These are phyloP conservation scores for Claviceps sp. DNA, from an alignment of 2,329 filamentous ascomycete genomes.

Conservation along the genomic window DNA sequence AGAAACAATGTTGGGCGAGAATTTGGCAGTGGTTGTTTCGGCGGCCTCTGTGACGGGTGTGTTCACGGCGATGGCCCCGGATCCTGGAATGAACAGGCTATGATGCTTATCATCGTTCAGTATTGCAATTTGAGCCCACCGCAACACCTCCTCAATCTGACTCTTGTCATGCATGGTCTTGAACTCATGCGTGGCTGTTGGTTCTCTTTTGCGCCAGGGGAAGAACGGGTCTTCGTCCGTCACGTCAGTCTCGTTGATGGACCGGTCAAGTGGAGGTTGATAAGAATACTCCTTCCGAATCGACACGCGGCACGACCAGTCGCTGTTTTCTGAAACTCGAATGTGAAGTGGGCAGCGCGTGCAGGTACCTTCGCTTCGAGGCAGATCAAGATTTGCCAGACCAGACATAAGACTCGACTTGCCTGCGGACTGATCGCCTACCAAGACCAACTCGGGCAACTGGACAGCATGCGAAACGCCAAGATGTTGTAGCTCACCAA, in stretches of 20 bases:
- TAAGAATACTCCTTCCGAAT: conserved; percentile 54
- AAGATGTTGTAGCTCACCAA: conserved; percentile 55
- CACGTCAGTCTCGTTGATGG: conserved; percentile 31
- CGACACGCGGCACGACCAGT: conserved; percentile 57
- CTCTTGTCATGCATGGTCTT: conserved; percentile 45
- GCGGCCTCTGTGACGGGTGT: conserved; percentile 21
- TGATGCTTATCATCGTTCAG: conserved; percentile 50
- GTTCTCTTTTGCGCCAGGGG: conserved; percentile 46
- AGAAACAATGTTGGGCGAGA: conserved; percentile 70
- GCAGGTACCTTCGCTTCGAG: conserved; percentile 57
- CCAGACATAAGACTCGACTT: conserved; percentile 60
- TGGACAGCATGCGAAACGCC: conserved; percentile 59
- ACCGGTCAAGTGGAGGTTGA: conserved; percentile 23
- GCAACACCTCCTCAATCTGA: conserved; percentile 53
- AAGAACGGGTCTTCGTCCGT: conserved; percentile 42
- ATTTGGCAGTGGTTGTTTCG: conserved; percentile 43
- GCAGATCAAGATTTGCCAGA: conserved; percentile 56
- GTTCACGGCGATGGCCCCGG: conserved; percentile 27
- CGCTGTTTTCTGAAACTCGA: conserved; percentile 42
- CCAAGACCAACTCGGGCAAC: conserved; percentile 66
- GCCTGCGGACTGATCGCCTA: conserved; percentile 75
- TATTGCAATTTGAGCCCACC: conserved; percentile 64
- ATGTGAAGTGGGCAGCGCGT: conserved; percentile 75
- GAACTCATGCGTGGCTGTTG: conserved; percentile 41
- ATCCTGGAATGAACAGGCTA: conserved; percentile 38